phyloP scores from a whole-genome alignment of 192 early-diverging fungal genomes.

The Fimicolochytrium jonesii region DNA sequence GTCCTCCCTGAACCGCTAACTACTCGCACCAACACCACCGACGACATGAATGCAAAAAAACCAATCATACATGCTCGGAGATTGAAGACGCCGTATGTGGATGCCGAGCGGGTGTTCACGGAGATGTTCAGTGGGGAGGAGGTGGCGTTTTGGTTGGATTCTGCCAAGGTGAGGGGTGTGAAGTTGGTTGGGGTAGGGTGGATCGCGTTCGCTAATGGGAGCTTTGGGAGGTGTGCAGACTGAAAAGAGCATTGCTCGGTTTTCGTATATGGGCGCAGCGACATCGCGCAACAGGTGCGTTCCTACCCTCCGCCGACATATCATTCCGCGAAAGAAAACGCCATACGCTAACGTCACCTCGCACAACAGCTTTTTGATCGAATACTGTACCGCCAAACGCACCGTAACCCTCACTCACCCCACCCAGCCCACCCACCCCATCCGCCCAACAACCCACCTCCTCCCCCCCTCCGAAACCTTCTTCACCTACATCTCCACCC shows the following conservation, averaged over 20 bases:
- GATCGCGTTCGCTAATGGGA: too few relatives aligned
- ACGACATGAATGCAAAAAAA: too few relatives aligned
- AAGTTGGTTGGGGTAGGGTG: too few relatives aligned
- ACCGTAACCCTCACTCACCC: conserved; percentile 12
- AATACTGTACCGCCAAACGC: conserved; percentile 13
- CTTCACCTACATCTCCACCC: conserved; percentile 26
- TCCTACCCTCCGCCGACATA: too few relatives aligned
- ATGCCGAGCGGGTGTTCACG: conserved; percentile 31
- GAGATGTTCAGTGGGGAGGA: conserved; percentile 13
- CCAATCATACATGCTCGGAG: too few relatives aligned
- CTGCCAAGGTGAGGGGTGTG: conserved; percentile 28
- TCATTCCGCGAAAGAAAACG: too few relatives aligned
- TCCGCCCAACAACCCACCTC: background rate
- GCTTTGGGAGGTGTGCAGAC: too few relatives aligned
- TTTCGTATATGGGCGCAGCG: conserved; percentile 60
- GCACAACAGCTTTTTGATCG: conserved; percentile 17
- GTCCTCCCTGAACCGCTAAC: conserved; percentile 25
- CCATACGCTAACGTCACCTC: too few relatives aligned
- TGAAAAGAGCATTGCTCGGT: conserved; percentile 43
- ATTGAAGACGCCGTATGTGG: too few relatives aligned
- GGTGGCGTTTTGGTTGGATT: conserved; percentile 47
- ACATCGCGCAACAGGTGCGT: background rate
- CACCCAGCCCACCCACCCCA: background rate
- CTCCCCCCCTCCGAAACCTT: conserved; percentile 21
- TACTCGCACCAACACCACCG: too few relatives aligned